Evolutionary conservation across 805 yeast genomes (phyloP).

Genomic region (Zygotorulaspora sp.): DNA sequence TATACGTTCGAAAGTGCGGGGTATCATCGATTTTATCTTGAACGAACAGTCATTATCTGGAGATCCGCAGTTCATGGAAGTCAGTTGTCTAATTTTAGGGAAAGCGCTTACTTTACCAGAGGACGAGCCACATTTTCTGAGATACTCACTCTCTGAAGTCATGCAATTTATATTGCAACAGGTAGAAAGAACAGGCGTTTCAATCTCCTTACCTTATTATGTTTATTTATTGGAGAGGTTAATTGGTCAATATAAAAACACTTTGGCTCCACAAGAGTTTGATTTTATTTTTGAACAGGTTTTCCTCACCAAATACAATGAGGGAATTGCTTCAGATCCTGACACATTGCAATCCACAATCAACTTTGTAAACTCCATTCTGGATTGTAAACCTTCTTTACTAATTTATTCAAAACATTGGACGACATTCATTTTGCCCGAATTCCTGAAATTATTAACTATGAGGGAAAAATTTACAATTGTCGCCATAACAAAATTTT

Average conservation of each 20-base stretch:
- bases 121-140: conserved; percentile 32
- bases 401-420: conserved; percentile 36
- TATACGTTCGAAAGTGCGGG: conserved; percentile 43
- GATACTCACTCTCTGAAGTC: conserved; percentile 28
- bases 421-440: conserved; percentile 28
- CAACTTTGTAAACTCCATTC: conserved; percentile 46
- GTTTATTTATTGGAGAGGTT: conserved; percentile 45
- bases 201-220: conserved; percentile 41
- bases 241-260: conserved; percentile 37
- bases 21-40: conserved; percentile 39
- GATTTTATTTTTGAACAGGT: conserved; percentile 38
- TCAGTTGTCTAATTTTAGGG: conserved; percentile 54
- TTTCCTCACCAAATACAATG: conserved; percentile 36
- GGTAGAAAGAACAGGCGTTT: conserved; percentile 25
- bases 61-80: conserved; percentile 54
- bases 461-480: conserved; percentile 50
- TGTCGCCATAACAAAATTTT: conserved; percentile 48
- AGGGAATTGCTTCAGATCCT: conserved; percentile 47
- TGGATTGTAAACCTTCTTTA: conserved; percentile 48
- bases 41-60: conserved; percentile 35
- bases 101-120: conserved; percentile 27
- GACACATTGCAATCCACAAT: conserved; percentile 52
- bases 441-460: conserved; percentile 32
- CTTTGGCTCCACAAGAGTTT: conserved; percentile 33
- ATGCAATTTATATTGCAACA: conserved; percentile 27